Conservation (phyloP, 257 asterid species). For the Penstemon newberryi region DNA sequence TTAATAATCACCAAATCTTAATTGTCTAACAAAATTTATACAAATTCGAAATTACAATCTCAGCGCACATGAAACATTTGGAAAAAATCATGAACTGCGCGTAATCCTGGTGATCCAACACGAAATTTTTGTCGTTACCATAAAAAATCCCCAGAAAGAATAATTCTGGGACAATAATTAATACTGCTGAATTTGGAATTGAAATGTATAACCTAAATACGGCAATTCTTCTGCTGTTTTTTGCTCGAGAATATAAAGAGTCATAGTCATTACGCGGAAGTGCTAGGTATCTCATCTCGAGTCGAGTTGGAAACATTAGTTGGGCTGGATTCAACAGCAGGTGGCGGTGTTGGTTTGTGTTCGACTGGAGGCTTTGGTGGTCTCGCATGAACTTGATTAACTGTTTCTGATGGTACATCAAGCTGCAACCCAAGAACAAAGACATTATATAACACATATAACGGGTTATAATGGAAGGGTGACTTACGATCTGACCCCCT, state of each 20-base stretch:
- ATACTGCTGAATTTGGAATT: not conserved
- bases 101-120: not conserved
- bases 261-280: constrained; percentile 34
- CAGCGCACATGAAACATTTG: not conserved
- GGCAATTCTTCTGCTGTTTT: not conserved
- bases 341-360: constrained; percentile 43
- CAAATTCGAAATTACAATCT: not conserved
- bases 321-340: constrained; percentile 33
- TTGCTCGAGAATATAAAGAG: not conserved
- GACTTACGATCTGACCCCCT: not conserved
- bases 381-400: constrained; percentile 52
- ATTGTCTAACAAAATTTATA: not conserved
- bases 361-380: constrained; percentile 42
- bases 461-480: too few species aligned
- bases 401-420: constrained; percentile 52
- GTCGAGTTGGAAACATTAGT: constrained; percentile 19
- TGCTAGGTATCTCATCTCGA: constrained; percentile 46
- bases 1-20: too few species aligned
- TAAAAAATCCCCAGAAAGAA: constrained; percentile 2
- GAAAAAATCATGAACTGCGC: not conserved
- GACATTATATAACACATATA: not conserved
- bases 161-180: constrained; percentile 2
- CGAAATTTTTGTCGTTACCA: not conserved
- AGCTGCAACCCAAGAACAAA: constrained; percentile 49
- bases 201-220: not conserved